Conservation (phyloP, 2,329 filamentous ascomycete species). For the Gliomastix tumulicola region DNA sequence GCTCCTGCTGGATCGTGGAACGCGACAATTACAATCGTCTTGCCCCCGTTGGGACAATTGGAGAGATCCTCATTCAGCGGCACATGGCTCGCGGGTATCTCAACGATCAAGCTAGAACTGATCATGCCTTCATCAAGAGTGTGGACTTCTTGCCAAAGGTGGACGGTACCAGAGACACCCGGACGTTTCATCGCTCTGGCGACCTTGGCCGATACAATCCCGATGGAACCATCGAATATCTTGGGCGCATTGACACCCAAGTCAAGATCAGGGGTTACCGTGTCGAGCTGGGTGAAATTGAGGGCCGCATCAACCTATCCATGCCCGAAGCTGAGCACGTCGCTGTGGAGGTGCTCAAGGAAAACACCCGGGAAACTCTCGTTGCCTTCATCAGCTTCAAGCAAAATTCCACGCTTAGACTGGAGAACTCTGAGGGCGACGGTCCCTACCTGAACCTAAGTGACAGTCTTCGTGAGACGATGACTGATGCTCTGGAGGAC, state of each 20-base stretch:
- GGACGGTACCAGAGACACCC: too few relatives aligned
- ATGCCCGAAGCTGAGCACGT: background rate
- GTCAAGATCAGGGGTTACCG: slow-evolving; percentile 47
- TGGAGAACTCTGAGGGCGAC: background rate
- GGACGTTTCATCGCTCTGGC: slow-evolving; percentile 10
- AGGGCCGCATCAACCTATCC: background rate
- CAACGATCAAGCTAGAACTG: slow-evolving; percentile 21
- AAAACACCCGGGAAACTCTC: background rate
- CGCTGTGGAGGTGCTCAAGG: slow-evolving; percentile 5
- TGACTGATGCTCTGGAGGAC: background rate
- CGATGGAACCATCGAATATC: slow-evolving; percentile 1
- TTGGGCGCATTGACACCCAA: slow-evolving; percentile 13
- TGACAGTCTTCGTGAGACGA: too few relatives aligned
- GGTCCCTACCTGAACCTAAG: background rate
- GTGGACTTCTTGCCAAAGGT: slow-evolving; percentile 8
- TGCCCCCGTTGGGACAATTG: slow-evolving; percentile 4
- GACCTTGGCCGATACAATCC: background rate
- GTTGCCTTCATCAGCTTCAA: slow-evolving; percentile 6
- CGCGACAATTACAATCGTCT: slow-evolving; percentile 3
- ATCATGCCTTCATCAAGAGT: slow-evolving; percentile 16
- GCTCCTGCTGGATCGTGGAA: slow-evolving; percentile 3
- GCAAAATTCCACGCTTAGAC: too few relatives aligned
- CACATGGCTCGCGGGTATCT: slow-evolving; percentile 36
- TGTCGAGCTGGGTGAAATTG: slow-evolving; percentile 28
- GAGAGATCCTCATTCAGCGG: slow-evolving; percentile 10